Percentiles rank a stretch among this genome's conserved stretches.
These are phyloP conservation scores for Neopestalotiopsis rosae DNA, from an alignment of 2,329 filamentous ascomycete species.

Conservation along the genomic window DNA sequence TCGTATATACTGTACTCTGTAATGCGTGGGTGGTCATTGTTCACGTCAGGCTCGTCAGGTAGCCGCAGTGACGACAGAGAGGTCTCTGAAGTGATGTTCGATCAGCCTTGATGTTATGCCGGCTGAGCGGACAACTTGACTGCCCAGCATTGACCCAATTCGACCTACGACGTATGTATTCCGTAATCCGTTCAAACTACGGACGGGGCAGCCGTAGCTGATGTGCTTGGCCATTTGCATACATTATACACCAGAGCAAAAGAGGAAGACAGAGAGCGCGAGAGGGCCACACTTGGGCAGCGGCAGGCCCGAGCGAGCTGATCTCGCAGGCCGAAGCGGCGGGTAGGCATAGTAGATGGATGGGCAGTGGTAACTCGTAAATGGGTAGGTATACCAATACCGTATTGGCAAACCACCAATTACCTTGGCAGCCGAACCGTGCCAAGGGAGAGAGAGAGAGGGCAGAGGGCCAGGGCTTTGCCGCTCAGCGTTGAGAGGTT, in stretches of 20 bases:
- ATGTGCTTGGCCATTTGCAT: background rate
- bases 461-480: background rate
- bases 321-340: conserved; percentile 7
- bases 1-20: background rate
- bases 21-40: background rate
- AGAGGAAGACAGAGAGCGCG: background rate
- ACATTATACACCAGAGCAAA: background rate
- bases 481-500: conserved; percentile 8
- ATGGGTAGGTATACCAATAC: background rate
- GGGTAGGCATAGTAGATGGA: background rate
- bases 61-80: background rate
- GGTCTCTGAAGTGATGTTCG: background rate
- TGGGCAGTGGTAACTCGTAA: no score
- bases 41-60: background rate
- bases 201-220: background rate
- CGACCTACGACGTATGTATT: background rate
- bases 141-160: background rate
- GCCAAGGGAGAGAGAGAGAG: background rate
- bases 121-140: background rate
- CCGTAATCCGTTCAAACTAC: background rate
- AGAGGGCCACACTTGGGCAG: background rate
- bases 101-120: background rate
- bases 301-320: conserved; percentile 12
- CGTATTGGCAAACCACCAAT: conserved; percentile 1
- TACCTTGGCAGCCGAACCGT: conserved; percentile 13